phyloP scores from a whole-genome alignment of 2,329 filamentous ascomycete species.

The Aspergillus aculeatus region DNA sequence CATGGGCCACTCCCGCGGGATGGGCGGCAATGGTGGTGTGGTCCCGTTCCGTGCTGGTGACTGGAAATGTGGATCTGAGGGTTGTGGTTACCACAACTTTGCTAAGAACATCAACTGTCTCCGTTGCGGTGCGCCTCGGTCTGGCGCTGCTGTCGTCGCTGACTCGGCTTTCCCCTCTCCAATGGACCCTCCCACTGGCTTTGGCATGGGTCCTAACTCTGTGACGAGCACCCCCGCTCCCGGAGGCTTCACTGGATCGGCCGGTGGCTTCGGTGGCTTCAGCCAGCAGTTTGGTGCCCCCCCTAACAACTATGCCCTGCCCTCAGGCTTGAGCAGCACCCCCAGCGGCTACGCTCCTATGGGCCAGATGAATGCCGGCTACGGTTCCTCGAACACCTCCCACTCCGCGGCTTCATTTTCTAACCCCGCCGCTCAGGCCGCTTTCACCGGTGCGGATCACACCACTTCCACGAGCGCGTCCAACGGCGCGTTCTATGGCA shows the following conservation, averaged over 20 bases:
- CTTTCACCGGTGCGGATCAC: slow-evolving; percentile 85
- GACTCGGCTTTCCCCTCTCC: slow-evolving; percentile 88
- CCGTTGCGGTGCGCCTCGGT: slow-evolving; percentile 90
- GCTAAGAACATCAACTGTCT: slow-evolving; percentile 99
- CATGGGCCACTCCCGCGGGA: slow-evolving; percentile 58
- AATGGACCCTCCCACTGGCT: slow-evolving; percentile 81
- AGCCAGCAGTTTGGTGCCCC: slow-evolving; percentile 79
- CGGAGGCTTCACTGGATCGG: slow-evolving; percentile 69
- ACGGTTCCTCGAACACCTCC: slow-evolving; percentile 70
- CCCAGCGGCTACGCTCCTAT: slow-evolving; percentile 73
- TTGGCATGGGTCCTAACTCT: slow-evolving; percentile 81
- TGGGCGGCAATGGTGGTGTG: slow-evolving; percentile 74
- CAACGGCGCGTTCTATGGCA: slow-evolving; percentile 68
- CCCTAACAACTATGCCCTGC: slow-evolving; percentile 81
- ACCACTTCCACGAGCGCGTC: slow-evolving; percentile 74
- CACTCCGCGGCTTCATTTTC: slow-evolving; percentile 87
- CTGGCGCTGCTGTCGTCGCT: slow-evolving; percentile 88
- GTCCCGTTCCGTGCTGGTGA: slow-evolving; percentile 98
- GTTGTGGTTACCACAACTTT: slow-evolving; percentile 98
- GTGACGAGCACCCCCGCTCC: slow-evolving; percentile 81
- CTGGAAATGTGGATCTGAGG: slow-evolving; percentile 98
- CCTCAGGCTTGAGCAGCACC: slow-evolving; percentile 77
- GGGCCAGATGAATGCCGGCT: slow-evolving; percentile 72
- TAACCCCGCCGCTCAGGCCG: slow-evolving; percentile 87
- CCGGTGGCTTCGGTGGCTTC: slow-evolving; percentile 66